Percentiles rank a stretch among this genome's conserved stretches.
These are phyloP conservation scores for Calonectria honghensis DNA, from an alignment of 2,329 filamentous ascomycete genomes.

Conservation along the genomic window DNA sequence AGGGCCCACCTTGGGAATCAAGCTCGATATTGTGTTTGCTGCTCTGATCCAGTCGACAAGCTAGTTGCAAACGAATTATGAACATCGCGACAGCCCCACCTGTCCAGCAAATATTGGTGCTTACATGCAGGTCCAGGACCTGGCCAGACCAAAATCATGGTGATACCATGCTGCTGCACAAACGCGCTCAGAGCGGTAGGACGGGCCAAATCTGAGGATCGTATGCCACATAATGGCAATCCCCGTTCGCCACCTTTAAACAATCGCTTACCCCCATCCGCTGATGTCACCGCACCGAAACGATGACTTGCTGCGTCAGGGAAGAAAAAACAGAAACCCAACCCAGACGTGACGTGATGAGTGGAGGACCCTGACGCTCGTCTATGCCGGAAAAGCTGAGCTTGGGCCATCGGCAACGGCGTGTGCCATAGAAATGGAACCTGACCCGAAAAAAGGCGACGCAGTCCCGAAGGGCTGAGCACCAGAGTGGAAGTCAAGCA, in stretches of 20 bases:
- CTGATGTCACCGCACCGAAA: conserved; percentile 33
- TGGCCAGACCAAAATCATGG: conserved; percentile 9
- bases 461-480: conserved; percentile 37
- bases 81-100: conserved; percentile 20
- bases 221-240: background rate
- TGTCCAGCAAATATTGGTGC: conserved; percentile 30
- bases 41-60: conserved; percentile 22
- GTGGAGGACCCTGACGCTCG: conserved; percentile 30
- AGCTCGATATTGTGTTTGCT: conserved; percentile 23
- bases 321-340: conserved; percentile 23
- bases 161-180: conserved; percentile 7
- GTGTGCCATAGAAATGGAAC: conserved; percentile 25
- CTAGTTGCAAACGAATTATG: conserved; percentile 8
- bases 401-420: conserved; percentile 37
- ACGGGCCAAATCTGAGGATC: background rate
- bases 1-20: conserved; percentile 43
- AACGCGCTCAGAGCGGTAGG: conserved; percentile 18
- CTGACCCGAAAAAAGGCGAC: conserved; percentile 25
- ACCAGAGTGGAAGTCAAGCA: conserved; percentile 8
- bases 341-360: conserved; percentile 30
- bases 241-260: background rate
- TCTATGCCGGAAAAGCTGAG: conserved; percentile 8
- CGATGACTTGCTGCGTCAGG: conserved; percentile 24
- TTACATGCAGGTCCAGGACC: conserved; percentile 36
- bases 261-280: conserved; percentile 27